phyloP scores from a whole-genome alignment of 129 eudicot species.

The Mikania micrantha region DNA sequence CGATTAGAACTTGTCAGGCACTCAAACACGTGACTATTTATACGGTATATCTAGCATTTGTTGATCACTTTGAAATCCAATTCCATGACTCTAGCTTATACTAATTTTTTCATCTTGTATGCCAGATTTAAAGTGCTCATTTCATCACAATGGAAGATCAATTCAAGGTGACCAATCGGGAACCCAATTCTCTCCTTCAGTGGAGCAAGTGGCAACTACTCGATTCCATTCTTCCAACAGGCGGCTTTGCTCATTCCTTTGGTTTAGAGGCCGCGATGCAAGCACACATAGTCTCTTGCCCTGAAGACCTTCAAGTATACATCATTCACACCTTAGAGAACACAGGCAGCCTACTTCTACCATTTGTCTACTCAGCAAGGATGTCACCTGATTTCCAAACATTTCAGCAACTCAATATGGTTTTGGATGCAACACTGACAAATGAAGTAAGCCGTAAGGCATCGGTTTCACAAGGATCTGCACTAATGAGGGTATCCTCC shows the following conservation, averaged over 20 bases:
- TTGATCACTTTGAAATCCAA: too few relatives aligned
- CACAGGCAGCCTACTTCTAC: constrained; percentile 86
- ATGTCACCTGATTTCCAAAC: constrained; percentile 48
- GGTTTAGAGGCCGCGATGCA: constrained; percentile 92
- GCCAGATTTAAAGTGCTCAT: not conserved
- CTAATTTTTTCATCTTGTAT: not conserved
- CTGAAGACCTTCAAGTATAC: constrained; percentile 49
- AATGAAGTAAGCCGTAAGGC: constrained; percentile 82
- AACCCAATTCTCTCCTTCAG: constrained; percentile 27
- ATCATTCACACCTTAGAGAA: constrained; percentile 70
- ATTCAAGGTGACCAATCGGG: not conserved
- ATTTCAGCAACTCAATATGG: constrained; percentile 56
- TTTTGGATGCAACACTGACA: constrained; percentile 67
- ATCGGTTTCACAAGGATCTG: constrained; percentile 81
- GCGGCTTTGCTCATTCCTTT: constrained; percentile 91
- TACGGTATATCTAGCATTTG: too few relatives aligned
- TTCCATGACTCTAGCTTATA: not conserved
- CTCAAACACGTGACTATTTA: too few relatives aligned
- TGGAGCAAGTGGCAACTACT: constrained; percentile 98
- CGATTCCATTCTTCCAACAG: constrained; percentile 88
- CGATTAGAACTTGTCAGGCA: too few relatives aligned
- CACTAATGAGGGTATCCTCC: constrained; percentile 67
- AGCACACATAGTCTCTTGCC: constrained; percentile 45
- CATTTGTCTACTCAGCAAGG: constrained; percentile 55
- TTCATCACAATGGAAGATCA: constrained; percentile 23